Evolutionary conservation across 495 filamentous ascomycete genomes (phyloP).

Genomic region (Parathielavia hyrcaniae): DNA sequence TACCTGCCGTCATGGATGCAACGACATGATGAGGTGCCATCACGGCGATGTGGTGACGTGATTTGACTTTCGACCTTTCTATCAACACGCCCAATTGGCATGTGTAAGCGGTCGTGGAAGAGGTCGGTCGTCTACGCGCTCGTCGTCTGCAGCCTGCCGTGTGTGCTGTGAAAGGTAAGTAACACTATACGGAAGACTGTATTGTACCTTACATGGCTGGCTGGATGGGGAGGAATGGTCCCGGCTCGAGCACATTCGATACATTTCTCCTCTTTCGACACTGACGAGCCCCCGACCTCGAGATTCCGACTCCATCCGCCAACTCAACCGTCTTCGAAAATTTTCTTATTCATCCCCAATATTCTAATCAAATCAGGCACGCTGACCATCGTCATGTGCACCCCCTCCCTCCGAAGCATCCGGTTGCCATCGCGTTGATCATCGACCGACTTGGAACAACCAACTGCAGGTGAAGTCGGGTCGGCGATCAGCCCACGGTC

Average conservation of each 20-base stretch:
- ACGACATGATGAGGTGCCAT: neutral
- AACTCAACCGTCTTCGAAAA: neutral
- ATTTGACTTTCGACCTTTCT: neutral
- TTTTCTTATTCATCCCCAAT: neutral
- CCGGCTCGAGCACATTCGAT: neutral
- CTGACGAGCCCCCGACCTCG: too few species aligned
- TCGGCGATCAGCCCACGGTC: neutral
- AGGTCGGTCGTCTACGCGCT: too few species aligned
- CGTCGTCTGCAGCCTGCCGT: too few species aligned
- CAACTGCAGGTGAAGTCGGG: too few species aligned
- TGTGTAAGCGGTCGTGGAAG: slow-evolving; percentile 1
- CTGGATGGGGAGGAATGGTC: neutral
- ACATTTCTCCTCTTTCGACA: neutral
- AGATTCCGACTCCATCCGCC: neutral
- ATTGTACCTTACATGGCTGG: too few species aligned
- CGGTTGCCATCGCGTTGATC: neutral
- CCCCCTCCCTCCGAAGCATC: neutral
- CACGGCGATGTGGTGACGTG: too few species aligned
- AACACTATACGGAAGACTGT: too few species aligned
- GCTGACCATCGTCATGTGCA: neutral
- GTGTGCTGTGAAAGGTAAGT: too few species aligned
- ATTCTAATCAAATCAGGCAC: neutral
- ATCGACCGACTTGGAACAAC: neutral
- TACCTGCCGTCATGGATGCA: neutral
- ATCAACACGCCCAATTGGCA: neutral